Evolutionary conservation across 2,329 filamentous ascomycete species (phyloP), one percentile per base, ranked within the genome.

Genomic region (Sphaerulina musiva): DNA sequence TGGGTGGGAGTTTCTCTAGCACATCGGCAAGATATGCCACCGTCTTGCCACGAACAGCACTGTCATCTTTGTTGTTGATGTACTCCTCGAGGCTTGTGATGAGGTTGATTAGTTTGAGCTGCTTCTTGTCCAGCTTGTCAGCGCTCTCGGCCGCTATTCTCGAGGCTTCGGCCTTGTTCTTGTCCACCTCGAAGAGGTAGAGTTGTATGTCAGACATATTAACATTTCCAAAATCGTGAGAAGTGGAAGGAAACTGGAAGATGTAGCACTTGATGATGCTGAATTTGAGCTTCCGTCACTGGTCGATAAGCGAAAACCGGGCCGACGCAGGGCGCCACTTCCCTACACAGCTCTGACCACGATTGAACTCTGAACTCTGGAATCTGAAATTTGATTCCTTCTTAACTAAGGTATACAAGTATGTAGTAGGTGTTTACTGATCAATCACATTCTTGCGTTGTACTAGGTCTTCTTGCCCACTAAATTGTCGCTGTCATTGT

Each of bases 71-170:
- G 67, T 83, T 80, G 61, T 84, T 85, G 64, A 86, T 78, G 62
- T 85, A 86, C 67, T 84, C 81, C 17, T 81, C 80, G 32, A 86
- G 73, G 43, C 80, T 81, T 64, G 84, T 80, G 51, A 86, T 79
- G 47, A 85, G 70, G 51, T 79, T 77, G 53, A 86, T 75, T 34
- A 86, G 73, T 61, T 80, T 84, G 49, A 80, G 73, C 62, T 84
- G 74, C 60, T 80, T 82, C 62, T 69, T 74, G 65, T 83, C 78
- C 56, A 86, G 73, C 67, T 70, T 74, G 64, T 67, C 61, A 57
- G 76, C 75, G 53, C 73, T 75, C 51, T 68, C 66, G 46, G 68
- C 61, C 32, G 76, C 76, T 48, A 74, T 73, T 32, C 62, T 65
- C 50, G 66, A 65, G 26, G 76, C 75, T 61, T 76, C 76, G 47